Conservation (phyloP, 2,329 filamentous ascomycete genomes). For the Beauveria sp. region DNA sequence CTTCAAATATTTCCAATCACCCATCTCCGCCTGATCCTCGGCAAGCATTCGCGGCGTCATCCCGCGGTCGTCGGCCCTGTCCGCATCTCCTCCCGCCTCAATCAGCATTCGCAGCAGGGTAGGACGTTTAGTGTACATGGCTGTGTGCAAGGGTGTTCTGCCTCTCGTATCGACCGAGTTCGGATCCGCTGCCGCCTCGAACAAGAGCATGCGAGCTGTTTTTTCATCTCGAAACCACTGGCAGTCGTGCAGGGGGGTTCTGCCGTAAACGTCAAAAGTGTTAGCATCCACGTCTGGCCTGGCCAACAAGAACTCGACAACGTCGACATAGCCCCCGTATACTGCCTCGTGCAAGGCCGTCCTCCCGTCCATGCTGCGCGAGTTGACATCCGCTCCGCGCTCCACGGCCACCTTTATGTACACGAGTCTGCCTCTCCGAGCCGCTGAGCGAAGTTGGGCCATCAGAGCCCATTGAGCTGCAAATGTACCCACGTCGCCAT, state of each 20-base stretch:
- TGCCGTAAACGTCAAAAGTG: not conserved
- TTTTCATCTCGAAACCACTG: no score
- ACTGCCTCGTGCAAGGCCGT: not conserved
- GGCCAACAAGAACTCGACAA: not conserved
- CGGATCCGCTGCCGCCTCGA: not conserved
- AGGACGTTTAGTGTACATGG: no score
- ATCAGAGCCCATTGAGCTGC: not conserved
- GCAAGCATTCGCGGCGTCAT: no score
- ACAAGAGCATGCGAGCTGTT: not conserved
- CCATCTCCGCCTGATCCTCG: no score
- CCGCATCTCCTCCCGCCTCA: no score
- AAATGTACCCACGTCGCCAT: no score
- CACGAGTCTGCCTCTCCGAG: not conserved
- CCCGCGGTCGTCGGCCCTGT: no score
- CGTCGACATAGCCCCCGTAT: accelerated
- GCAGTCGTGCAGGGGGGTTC: not conserved
- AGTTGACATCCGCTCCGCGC: not conserved
- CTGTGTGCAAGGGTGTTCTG: no score
- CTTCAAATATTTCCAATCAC: no score
- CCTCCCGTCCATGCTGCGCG: not conserved
- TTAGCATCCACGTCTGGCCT: not conserved
- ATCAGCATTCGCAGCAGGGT: no score
- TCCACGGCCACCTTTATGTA: not conserved
- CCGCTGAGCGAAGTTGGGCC: not conserved
- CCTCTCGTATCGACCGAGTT: not conserved